Base-by-base conservation (phyloP, 139 green algal genomes). In the Dunaliella primolecta region DNA sequence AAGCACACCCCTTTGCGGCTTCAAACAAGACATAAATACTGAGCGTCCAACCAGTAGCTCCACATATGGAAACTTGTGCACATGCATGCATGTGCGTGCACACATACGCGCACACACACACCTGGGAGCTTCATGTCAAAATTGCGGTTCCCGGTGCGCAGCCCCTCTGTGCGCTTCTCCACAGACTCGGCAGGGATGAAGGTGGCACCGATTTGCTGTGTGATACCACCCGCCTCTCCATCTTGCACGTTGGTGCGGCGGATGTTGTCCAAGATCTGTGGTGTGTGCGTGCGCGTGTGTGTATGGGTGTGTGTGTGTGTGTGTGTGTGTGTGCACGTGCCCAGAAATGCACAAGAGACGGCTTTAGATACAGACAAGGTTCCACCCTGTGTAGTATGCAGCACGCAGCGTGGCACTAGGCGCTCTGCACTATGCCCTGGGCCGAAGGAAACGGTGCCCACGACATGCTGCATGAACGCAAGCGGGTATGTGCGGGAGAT, bases 141-240 rank as follows among this genome's bases (percentile, higher is more conserved):
- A 29, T 90, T 46, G 7, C 86, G 79, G 29, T 87, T 88, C 35
- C 78, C 87, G n/a, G 3, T 31, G 1, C 91, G 77, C 81, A 98
- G 89, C 33, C 88, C 57, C 82, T 92, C 88, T 1, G 97, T 99
- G 27, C 97, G 91, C 80, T 92, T 92, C 74, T 91, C 83, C 75
- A 99, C 91, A 29, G 94, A 94, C 29, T 96, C 92, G 0, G 83
- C 88, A 0, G 97, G 97, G 29, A 99, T 95, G 83, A 98, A 99
- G 15, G 97, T 99, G 20, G 97, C 97, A 75, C 97, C 97, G 80
- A 99, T 99, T 92, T 99, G 97, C 92, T 99, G 97, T 38, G 97
- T 99, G 93, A 99, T 99, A 74, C 97, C 97, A 36, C 97, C 97
- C 1, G 97, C 97, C 89, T 99, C 97, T 0, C 96, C 96, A 77